Conservation (phyloP, 352 stramenopile species). For the Globisporangium rhizosaccharum region DNA sequence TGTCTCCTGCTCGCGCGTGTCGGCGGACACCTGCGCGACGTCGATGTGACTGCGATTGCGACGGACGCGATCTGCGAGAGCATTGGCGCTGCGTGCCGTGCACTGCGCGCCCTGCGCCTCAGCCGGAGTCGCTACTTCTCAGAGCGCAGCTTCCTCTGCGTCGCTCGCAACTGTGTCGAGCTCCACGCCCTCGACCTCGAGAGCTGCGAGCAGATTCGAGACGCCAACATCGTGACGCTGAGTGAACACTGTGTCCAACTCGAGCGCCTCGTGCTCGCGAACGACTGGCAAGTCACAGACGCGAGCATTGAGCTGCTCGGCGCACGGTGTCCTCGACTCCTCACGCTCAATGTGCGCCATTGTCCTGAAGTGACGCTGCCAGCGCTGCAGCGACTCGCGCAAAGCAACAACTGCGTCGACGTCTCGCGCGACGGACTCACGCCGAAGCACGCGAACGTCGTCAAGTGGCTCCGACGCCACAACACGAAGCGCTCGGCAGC, state of each 20-base stretch:
- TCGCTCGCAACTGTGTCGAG: slow-evolving; percentile 27
- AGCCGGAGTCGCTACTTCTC: slow-evolving; percentile 76
- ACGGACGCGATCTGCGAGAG: slow-evolving; percentile 54
- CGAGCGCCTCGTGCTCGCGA: slow-evolving; percentile 51
- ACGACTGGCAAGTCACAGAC: slow-evolving; percentile 75
- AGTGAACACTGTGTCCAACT: slow-evolving; percentile 28
- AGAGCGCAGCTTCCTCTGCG: slow-evolving; percentile 37
- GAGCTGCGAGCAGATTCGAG: slow-evolving; percentile 67
- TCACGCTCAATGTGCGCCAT: slow-evolving; percentile 47
- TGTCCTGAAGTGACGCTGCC: slow-evolving; percentile 56
- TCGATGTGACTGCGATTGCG: slow-evolving; percentile 55
- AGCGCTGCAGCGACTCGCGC: slow-evolving; percentile 30
- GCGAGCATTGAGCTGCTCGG: slow-evolving; percentile 22
- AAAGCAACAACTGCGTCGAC: slow-evolving; percentile 29
- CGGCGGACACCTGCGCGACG: slow-evolving; percentile 30
- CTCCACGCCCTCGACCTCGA: slow-evolving; percentile 56
- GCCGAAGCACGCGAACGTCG: slow-evolving; percentile 42
- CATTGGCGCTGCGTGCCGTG: slow-evolving; percentile 26
- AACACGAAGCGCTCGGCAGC: slow-evolving; percentile 24
- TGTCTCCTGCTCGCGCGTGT: slow-evolving; percentile 15
- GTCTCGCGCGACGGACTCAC: slow-evolving; percentile 35
- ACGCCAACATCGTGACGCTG: slow-evolving; percentile 32
- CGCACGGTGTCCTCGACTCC: slow-evolving; percentile 23
- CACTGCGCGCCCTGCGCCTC: slow-evolving; percentile 44
- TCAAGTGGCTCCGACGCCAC: slow-evolving; percentile 36